phyloP scores from a whole-genome alignment of 106 monocot species.

The Amphibolis antarctica region DNA sequence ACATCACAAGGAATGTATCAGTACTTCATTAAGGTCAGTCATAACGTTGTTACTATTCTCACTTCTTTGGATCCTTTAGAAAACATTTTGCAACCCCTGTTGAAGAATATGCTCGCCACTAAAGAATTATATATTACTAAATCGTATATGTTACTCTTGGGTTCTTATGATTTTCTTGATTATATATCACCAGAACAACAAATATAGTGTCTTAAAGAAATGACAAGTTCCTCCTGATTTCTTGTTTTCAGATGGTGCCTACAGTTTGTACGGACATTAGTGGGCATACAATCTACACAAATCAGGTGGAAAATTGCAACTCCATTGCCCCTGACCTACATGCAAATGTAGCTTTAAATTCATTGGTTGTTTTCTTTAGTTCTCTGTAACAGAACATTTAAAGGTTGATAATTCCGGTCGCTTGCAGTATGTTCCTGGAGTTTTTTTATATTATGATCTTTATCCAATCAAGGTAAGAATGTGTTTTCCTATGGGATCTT shows the following conservation, averaged over 20 bases:
- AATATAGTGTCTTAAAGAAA: too few relatives aligned
- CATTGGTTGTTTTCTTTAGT: slow-evolving; percentile 30
- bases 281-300: slow-evolving; percentile 57
- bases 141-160: too few relatives aligned
- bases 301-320: slow-evolving; percentile 48
- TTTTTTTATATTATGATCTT: slow-evolving; percentile 96
- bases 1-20: slow-evolving; percentile 81
- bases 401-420: slow-evolving; percentile 49
- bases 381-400: slow-evolving; percentile 95
- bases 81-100: not conserved
- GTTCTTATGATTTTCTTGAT: too few relatives aligned
- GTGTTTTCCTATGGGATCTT: not conserved
- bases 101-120: too few relatives aligned
- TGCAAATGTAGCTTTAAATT: not conserved
- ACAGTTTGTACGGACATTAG: slow-evolving; percentile 83
- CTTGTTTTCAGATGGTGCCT: slow-evolving; percentile 70
- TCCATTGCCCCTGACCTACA: not conserved
- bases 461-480: slow-evolving; percentile 80
- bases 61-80: not conserved
- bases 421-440: slow-evolving; percentile 66
- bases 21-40: slow-evolving; percentile 76
- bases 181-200: too few relatives aligned
- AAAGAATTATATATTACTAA: too few relatives aligned
- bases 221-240: not conserved
- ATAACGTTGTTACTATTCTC: not conserved